These are phyloP conservation scores for Myrica gale DNA, from an alignment of 306 rosid genomes.

Conservation along the genomic window DNA sequence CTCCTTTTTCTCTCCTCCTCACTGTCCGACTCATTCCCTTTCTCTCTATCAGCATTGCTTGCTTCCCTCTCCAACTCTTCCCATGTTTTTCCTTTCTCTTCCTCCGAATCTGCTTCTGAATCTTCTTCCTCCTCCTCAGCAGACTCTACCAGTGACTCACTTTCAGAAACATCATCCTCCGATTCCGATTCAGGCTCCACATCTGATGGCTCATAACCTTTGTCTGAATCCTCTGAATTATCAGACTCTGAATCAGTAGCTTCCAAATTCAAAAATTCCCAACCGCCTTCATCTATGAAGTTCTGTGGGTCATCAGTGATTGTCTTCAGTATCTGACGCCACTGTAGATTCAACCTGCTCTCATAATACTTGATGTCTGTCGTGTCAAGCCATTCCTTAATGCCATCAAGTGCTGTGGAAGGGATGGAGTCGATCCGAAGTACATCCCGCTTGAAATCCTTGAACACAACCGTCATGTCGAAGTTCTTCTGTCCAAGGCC, in stretches of 20 bases:
- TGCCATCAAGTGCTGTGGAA: constrained; percentile 82
- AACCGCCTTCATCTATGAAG: constrained; percentile 91
- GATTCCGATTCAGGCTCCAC: constrained; percentile 82
- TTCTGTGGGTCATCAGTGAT: constrained; percentile 91
- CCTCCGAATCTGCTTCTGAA: constrained; percentile 46
- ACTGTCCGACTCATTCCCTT: constrained; percentile 84
- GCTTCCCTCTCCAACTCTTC: constrained; percentile 98
- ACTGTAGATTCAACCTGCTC: constrained; percentile 89
- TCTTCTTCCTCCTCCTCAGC: constrained; percentile 65
- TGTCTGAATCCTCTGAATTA: constrained; percentile 74
- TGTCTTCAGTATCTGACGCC: constrained; percentile 94
- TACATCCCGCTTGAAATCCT: constrained; percentile 89
- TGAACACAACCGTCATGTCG: constrained; percentile 86
- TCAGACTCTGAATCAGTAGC: constrained; percentile 91
- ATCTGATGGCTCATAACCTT: constrained; percentile 89
- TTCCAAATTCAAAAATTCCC: constrained; percentile 96
- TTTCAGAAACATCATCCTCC: constrained; percentile 73
- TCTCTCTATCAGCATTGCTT: constrained; percentile 87
- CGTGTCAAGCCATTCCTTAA: constrained; percentile 94
- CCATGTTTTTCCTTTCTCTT: constrained; percentile 75
- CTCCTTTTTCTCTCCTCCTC: constrained; percentile 91
- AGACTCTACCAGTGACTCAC: constrained; percentile 87
- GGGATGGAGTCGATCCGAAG: constrained; percentile 93
- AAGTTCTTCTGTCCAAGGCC: constrained; percentile 99
- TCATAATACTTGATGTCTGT: constrained; percentile 93